A percentile compares a stretch with the other conserved stretches of the same genome.
Conservation (phyloP, 1,284 basidiomycete genomes). For the Ustilago loliicola region DNA sequence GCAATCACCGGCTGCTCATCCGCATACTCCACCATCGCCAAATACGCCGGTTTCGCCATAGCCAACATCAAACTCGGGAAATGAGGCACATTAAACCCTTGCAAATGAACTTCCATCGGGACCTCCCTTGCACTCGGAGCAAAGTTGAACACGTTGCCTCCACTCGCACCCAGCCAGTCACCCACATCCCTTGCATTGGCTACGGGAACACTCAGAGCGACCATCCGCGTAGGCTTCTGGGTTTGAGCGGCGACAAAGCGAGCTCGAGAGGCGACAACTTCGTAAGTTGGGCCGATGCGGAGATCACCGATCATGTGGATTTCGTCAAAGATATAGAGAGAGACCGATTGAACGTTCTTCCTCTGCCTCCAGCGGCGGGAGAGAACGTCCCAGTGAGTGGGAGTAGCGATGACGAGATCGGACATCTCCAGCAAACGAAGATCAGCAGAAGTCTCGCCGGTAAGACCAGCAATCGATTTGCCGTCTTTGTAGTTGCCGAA, state of each 20-base stretch:
- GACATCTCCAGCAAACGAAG: conserved; percentile 82
- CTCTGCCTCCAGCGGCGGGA: conserved; percentile 95
- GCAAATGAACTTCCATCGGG: conserved; percentile 96
- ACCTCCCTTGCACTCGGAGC: conserved; percentile 92
- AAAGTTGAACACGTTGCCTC: conserved; percentile 94
- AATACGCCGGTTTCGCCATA: conserved; percentile 98
- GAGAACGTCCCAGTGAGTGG: conserved; percentile 92
- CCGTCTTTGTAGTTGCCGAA: conserved; percentile 85
- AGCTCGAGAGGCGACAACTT: conserved; percentile 92
- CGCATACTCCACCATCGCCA: conserved; percentile 91
- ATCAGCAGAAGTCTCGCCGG: conserved; percentile 94
- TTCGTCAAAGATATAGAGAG: conserved; percentile 93
- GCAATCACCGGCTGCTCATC: conserved; percentile 87
- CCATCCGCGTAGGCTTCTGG: conserved; percentile 87
- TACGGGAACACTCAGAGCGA: conserved; percentile 92
- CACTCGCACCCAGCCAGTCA: conserved; percentile 96
- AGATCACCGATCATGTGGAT: conserved; percentile 89
- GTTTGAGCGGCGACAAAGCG: conserved; percentile 97
- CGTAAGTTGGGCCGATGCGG: conserved; percentile 93
- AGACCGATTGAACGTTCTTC: conserved; percentile 94
- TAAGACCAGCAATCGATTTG: conserved; percentile 91
- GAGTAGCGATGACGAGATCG: conserved; percentile 91
- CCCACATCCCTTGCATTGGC: conserved; percentile 96
- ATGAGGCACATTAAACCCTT: conserved; percentile 94
- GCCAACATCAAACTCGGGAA: conserved; percentile 98